Conservation (phyloP, 352 stramenopile genomes). For the Phytopythium mirpurense region DNA sequence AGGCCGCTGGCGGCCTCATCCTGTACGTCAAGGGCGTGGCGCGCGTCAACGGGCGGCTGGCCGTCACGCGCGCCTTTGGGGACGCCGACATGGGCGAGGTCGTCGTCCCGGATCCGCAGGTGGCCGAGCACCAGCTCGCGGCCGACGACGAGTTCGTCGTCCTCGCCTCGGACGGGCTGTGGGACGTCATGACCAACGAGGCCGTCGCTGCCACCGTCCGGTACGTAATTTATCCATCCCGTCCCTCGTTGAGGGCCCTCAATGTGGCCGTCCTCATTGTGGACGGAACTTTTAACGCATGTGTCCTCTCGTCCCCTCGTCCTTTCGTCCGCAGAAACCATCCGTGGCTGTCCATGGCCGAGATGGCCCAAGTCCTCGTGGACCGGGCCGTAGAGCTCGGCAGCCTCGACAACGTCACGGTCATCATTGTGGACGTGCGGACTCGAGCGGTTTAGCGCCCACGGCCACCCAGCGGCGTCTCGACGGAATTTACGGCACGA, state of each 20-base stretch:
- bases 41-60: constrained; percentile 63
- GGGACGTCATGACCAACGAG: constrained; percentile 72
- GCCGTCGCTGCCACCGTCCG: constrained; percentile 53
- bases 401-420: constrained; percentile 75
- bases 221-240: constrained; percentile 19
- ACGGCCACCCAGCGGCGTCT: no score
- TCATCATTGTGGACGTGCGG: constrained; percentile 65
- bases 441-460: neutral
- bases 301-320: no score
- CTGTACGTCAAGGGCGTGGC: constrained; percentile 71
- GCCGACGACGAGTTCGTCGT: constrained; percentile 70
- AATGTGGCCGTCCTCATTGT: no score
- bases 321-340: constrained; percentile 35
- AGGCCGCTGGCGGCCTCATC: constrained; percentile 62
- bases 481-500: no score
- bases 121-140: constrained; percentile 42
- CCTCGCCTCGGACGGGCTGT: constrained; percentile 70
- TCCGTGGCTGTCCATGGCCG: constrained; percentile 52
- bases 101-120: constrained; percentile 59
- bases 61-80: constrained; percentile 65
- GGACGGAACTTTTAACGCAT: no score
- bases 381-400: constrained; percentile 63
- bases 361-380: constrained; percentile 55
- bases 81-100: constrained; percentile 54
- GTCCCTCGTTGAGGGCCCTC: no score